phyloP scores from a whole-genome alignment of 202 grass and related monocot species.

The Musa balbisiana region DNA sequence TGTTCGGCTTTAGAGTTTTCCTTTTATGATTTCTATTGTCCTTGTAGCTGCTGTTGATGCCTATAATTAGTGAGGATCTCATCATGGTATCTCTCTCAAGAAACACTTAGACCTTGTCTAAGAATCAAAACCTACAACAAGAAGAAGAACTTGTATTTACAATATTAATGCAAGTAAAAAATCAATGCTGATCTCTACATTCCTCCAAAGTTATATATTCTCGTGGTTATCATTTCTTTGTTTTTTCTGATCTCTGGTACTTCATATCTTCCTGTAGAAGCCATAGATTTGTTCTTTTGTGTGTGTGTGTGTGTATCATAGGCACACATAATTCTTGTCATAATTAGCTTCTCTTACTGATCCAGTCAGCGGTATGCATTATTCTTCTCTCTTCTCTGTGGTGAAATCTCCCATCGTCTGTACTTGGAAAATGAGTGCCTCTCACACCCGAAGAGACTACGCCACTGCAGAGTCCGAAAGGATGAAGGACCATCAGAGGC shows the following conservation, averaged over 20 bases:
- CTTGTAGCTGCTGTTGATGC: not conserved
- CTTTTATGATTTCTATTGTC: not conserved
- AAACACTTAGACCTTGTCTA: not conserved
- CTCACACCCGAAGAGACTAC: not conserved
- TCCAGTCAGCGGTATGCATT: not conserved
- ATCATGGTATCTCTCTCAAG: too few relatives aligned
- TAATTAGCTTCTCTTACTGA: not conserved
- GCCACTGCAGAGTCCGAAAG: not conserved
- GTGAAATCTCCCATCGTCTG: not conserved
- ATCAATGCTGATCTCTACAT: not conserved
- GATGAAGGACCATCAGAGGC: constrained; percentile 5
- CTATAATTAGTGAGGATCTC: not conserved
- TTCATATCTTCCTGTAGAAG: not conserved
- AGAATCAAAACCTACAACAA: not conserved
- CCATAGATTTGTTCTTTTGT: not conserved
- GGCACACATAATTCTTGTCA: not conserved
- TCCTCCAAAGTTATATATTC: not conserved
- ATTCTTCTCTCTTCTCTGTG: not conserved
- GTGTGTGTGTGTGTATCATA: not conserved
- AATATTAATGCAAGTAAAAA: not conserved
- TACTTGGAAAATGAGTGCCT: not conserved
- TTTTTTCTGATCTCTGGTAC: not conserved
- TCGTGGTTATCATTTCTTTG: not conserved
- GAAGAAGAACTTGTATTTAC: too few relatives aligned
- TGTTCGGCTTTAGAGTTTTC: not conserved